Conservation (phyloP, 208 protist genomes). For the Wallacemonas rigidus region DNA sequence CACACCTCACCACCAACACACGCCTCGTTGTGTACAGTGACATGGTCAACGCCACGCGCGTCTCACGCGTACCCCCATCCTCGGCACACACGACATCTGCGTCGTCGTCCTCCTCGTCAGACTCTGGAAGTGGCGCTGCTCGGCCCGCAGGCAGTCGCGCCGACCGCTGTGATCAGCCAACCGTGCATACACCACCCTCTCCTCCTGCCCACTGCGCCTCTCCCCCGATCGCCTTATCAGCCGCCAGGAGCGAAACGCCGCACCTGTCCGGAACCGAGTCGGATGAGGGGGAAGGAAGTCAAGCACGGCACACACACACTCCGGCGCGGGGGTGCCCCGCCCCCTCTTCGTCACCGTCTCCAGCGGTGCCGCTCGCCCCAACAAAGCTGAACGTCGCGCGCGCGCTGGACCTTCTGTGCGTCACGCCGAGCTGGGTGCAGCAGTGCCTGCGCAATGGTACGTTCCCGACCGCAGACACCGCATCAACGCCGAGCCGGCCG, state of each 20-base stretch:
- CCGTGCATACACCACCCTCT: too few species aligned
- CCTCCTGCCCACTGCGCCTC: too few species aligned
- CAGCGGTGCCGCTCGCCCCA: not conserved
- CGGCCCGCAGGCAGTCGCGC: too few species aligned
- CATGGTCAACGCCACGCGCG: not conserved
- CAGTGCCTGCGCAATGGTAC: slow-evolving; percentile 32
- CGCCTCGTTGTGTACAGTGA: slow-evolving; percentile 55
- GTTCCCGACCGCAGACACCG: slow-evolving; percentile 5
- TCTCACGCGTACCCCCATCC: too few species aligned
- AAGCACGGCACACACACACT: not conserved
- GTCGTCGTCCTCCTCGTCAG: too few species aligned
- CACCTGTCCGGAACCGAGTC: not conserved
- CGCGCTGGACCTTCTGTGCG: slow-evolving; percentile 34
- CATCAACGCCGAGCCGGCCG: too few species aligned
- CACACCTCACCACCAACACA: slow-evolving; percentile 51
- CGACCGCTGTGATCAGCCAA: too few species aligned
- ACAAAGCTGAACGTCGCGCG: slow-evolving; percentile 42
- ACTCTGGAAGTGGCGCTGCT: too few species aligned
- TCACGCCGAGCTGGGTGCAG: slow-evolving; percentile 68
- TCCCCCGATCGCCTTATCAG: not conserved
- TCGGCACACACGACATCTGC: too few species aligned
- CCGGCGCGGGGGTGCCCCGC: not conserved
- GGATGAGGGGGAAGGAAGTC: not conserved
- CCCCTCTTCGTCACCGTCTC: not conserved
- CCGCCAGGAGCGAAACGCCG: not conserved